Percentiles rank a stretch among this genome's conserved stretches.
Evolutionary conservation across 495 filamentous ascomycete genomes (phyloP).

Genomic region (Rostrohypoxylon terebratum): DNA sequence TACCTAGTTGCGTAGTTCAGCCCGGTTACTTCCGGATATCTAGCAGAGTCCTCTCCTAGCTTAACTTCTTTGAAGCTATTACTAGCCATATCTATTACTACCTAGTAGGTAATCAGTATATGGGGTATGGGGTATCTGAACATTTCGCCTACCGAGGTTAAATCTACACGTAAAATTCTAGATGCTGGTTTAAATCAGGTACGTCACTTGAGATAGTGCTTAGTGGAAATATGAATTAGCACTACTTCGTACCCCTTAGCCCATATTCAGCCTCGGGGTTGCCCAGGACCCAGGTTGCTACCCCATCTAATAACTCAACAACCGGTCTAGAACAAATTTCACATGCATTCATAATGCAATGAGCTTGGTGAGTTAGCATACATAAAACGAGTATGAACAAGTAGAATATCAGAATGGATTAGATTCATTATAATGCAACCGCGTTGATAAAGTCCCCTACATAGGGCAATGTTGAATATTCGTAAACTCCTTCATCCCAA

Average conservation of each 20-base stretch:
- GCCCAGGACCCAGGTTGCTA: neutral
- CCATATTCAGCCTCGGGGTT: neutral
- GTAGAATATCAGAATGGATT: slow-evolving; percentile 2
- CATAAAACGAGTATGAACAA: neutral
- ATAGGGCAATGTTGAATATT: slow-evolving; percentile 35
- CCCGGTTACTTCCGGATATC: slow-evolving; percentile 42
- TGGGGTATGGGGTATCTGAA: neutral
- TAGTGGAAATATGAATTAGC: neutral
- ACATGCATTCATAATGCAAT: slow-evolving; percentile 11
- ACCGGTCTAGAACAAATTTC: slow-evolving; percentile 11
- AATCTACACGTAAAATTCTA: slow-evolving; percentile 1
- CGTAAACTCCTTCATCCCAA: neutral
- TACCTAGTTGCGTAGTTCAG: slow-evolving; percentile 14
- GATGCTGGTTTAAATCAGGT: neutral
- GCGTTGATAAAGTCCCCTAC: neutral
- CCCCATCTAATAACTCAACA: neutral
- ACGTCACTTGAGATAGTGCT: neutral
- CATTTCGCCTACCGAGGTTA: slow-evolving; percentile 40
- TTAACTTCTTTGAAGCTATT: slow-evolving; percentile 27
- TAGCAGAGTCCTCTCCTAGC: slow-evolving; percentile 16
- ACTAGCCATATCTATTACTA: no score
- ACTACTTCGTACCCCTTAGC: neutral
- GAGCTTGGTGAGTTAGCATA: slow-evolving; percentile 8
- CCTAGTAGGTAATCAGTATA: neutral
- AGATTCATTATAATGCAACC: slow-evolving; percentile 14